A percentile compares a stretch with the other conserved stretches of the same genome.
Evolutionary conservation across 495 filamentous ascomycete species (phyloP).

Genomic region (Aspergillus carlsbadensis): DNA sequence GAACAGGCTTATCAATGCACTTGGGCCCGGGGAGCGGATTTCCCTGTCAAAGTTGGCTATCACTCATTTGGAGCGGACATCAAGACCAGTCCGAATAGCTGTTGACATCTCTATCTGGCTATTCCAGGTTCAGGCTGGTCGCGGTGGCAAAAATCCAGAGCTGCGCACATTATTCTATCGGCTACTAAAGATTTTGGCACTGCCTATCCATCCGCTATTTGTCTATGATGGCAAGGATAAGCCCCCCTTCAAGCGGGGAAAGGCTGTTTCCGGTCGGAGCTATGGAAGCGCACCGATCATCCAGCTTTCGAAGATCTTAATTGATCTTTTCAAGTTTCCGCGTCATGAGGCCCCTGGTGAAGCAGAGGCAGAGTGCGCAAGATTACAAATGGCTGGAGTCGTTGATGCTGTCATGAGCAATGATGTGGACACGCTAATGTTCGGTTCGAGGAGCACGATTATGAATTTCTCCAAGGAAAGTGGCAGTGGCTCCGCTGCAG

Average conservation of each 20-base stretch:
- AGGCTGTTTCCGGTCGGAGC: constrained; percentile 36
- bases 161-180: constrained; percentile 92
- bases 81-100: constrained; percentile 78
- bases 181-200: constrained; percentile 74
- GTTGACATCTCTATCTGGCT: constrained; percentile 98
- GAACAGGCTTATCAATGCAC: constrained; percentile 82
- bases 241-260: constrained; percentile 84
- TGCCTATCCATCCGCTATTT: constrained; percentile 85
- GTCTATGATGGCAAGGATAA: constrained; percentile 94
- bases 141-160: constrained; percentile 87
- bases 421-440: constrained; percentile 98
- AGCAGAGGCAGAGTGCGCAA: constrained; percentile 93
- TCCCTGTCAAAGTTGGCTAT: constrained; percentile 82
- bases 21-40: constrained; percentile 75
- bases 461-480: constrained; percentile 82
- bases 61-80: constrained; percentile 65
- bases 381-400: constrained; percentile 77
- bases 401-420: constrained; percentile 97
- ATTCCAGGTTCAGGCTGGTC: constrained; percentile 84
- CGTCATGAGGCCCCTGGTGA: constrained; percentile 90
- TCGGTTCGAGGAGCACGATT: constrained; percentile 75
- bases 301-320: constrained; percentile 67
- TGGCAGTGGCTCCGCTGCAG: constrained; percentile 57
- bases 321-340: constrained; percentile 82
- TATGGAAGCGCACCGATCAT: constrained; percentile 53